phyloP scores from a whole-genome alignment of 2,329 filamentous ascomycete species.

The Cladophialophora carrionii region DNA sequence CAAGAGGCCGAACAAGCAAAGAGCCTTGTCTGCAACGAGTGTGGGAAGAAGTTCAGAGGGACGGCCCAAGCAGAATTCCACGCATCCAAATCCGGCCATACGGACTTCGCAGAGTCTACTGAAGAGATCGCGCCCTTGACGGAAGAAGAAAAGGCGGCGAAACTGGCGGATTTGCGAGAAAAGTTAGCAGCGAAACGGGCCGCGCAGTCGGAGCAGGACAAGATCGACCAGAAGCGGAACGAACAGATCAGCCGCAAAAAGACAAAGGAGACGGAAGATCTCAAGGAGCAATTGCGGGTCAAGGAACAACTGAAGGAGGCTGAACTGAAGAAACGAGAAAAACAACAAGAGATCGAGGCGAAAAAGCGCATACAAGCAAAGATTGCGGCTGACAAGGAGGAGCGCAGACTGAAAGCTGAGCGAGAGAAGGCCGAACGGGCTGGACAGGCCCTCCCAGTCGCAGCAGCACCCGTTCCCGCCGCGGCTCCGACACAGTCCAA shows the following conservation, averaged over 20 bases:
- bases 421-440: constrained; percentile 83
- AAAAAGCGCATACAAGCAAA: constrained; percentile 89
- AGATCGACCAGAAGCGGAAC: constrained; percentile 80
- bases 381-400: constrained; percentile 93
- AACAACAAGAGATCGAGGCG: constrained; percentile 79
- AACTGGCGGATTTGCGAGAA: constrained; percentile 72
- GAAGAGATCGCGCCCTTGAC: constrained; percentile 90
- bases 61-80: constrained; percentile 85
- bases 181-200: constrained; percentile 74
- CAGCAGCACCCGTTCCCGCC: constrained; percentile 50
- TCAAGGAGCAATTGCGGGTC: constrained; percentile 83
- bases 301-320: constrained; percentile 94
- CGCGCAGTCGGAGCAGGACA: constrained; percentile 70
- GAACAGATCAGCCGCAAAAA: constrained; percentile 84
- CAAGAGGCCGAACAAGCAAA: constrained; percentile 71
- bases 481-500: constrained; percentile 59
- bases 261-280: constrained; percentile 83
- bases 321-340: constrained; percentile 82
- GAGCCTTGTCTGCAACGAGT: constrained; percentile 91
- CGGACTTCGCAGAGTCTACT: constrained; percentile 88
- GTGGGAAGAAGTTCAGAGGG: constrained; percentile 85
- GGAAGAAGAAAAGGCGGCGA: constrained; percentile 85
- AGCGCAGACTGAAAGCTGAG: constrained; percentile 81
- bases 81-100: constrained; percentile 86
- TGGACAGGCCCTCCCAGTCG: constrained; percentile 59